Percentiles rank a stretch among this genome's conserved stretches.
These are phyloP conservation scores for Trametes versicolor DNA, from an alignment of 1,284 basidiomycete species.

Conservation along the genomic window DNA sequence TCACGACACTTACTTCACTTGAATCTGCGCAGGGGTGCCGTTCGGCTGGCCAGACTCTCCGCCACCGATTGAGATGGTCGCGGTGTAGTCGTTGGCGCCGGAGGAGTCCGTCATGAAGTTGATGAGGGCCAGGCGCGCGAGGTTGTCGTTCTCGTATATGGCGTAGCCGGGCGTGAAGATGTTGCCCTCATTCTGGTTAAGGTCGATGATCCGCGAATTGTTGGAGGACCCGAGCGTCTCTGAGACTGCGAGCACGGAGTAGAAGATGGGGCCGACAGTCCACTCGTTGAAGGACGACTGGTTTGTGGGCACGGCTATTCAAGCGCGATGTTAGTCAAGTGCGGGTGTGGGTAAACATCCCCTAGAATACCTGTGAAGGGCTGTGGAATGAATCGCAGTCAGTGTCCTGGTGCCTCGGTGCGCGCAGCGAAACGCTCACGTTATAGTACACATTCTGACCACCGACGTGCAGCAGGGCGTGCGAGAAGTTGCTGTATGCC, in stretches of 20 bases:
- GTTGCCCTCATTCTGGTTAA: conserved; percentile 58
- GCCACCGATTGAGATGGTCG: conserved; percentile 55
- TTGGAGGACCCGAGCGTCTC: conserved; percentile 74
- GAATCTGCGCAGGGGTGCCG: conserved; percentile 54
- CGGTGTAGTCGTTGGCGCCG: conserved; percentile 61
- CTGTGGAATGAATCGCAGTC: conserved; percentile 21
- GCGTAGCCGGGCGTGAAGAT: conserved; percentile 75
- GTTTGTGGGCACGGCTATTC: conserved; percentile 66
- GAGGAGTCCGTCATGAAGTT: conserved; percentile 70
- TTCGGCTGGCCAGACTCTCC: conserved; percentile 49
- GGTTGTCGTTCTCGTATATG: conserved; percentile 70
- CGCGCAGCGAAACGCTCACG: conserved; percentile 47
- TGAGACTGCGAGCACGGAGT: conserved; percentile 72
- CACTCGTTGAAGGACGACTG: conserved; percentile 65
- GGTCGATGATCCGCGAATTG: conserved; percentile 66
- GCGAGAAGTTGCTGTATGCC: conserved; percentile 67
- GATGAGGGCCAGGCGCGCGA: conserved; percentile 69
- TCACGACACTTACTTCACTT: conserved; percentile 59
- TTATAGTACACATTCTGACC: conserved; percentile 75
- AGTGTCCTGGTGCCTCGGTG: not conserved
- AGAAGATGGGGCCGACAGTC: conserved; percentile 76
- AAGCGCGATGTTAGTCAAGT: not conserved
- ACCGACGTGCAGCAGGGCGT: conserved; percentile 68
- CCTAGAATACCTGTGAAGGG: conserved; percentile 55
- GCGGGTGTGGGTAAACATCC: not conserved